Conservation (phyloP, 2,329 filamentous ascomycete species). For the Sclerotinia spermophila region DNA sequence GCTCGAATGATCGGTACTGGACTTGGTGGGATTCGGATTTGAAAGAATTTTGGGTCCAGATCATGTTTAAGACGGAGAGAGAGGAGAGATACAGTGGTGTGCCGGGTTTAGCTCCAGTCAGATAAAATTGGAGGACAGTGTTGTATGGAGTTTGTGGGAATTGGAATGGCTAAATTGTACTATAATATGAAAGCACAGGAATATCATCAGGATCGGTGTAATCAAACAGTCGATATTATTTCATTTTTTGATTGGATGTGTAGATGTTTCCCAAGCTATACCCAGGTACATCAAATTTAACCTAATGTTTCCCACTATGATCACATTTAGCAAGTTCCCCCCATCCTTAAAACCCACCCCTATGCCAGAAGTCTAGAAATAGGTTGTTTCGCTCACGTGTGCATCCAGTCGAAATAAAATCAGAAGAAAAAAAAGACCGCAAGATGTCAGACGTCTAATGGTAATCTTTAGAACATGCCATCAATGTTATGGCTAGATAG, state of each 20-base stretch:
- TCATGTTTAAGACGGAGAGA: conserved; percentile 97
- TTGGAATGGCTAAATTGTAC: conserved; percentile 18
- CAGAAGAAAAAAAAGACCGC: neutral
- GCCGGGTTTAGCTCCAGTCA: conserved; percentile 49
- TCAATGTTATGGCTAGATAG: conserved; percentile 12
- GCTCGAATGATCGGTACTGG: conserved; percentile 83
- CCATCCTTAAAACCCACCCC: conserved; percentile 13
- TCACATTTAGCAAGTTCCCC: conserved; percentile 16
- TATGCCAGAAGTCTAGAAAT: conserved; percentile 14
- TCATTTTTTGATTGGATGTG: conserved; percentile 12
- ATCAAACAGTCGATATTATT: conserved; percentile 9
- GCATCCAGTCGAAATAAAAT: conserved; percentile 13
- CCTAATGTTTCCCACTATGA: conserved; percentile 15
- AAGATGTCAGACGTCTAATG: conserved; percentile 15
- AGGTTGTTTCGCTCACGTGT: conserved; percentile 14
- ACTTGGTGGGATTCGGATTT: conserved; percentile 92
- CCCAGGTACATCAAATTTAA: conserved; percentile 11
- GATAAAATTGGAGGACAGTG: conserved; percentile 23
- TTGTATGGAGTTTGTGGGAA: conserved; percentile 12
- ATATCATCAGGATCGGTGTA: neutral
- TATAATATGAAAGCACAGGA: conserved; percentile 7
- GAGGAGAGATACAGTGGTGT: conserved; percentile 80
- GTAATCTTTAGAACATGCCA: conserved; percentile 9
- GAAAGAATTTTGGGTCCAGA: conserved; percentile 96
- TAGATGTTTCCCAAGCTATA: neutral